Conservation (phyloP, 139 green algal genomes). For the Chlamydomonas schloesseri region DNA sequence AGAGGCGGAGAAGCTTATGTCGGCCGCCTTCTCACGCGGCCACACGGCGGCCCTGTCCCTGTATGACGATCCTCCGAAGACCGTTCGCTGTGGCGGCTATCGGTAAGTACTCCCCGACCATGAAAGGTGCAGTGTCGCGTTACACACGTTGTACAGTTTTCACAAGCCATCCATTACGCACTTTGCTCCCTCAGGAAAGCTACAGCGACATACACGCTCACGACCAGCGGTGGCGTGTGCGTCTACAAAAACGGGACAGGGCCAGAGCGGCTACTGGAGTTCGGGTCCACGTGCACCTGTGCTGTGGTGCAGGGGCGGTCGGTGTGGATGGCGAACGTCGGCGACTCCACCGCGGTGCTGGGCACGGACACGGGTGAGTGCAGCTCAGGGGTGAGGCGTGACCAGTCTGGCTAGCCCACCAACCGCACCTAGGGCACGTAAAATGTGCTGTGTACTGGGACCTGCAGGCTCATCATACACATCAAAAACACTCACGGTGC, state of each 20-base stretch:
- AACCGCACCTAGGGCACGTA: too few species aligned
- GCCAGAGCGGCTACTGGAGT: constrained; percentile 70
- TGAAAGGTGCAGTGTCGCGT: too few species aligned
- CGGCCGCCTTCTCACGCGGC: constrained; percentile 45
- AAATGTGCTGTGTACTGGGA: too few species aligned
- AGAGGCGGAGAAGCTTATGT: constrained; percentile 8
- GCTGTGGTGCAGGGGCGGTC: constrained; percentile 66
- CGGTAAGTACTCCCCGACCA: too few species aligned
- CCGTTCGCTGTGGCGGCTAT: constrained; percentile 14
- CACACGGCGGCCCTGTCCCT: constrained; percentile 39
- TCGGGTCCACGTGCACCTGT: constrained; percentile 73
- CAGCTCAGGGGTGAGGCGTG: too few species aligned
- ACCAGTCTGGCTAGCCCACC: background rate
- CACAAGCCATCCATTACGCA: too few species aligned
- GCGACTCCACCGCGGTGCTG: constrained; percentile 73
- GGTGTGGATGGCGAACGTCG: constrained; percentile 71
- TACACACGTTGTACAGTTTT: too few species aligned
- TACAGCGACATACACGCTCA: constrained; percentile 12
- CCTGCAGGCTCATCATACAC: constrained; percentile 2
- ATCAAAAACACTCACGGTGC: constrained; percentile 40
- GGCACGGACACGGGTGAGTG: constrained; percentile 44
- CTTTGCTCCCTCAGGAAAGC: background rate
- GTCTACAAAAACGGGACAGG: constrained; percentile 40
- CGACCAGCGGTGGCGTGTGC: background rate
- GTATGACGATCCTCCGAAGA: constrained; percentile 55